Evolutionary conservation across 1,284 basidiomycete species (phyloP).

Genomic region (Ustilago loliicola): DNA sequence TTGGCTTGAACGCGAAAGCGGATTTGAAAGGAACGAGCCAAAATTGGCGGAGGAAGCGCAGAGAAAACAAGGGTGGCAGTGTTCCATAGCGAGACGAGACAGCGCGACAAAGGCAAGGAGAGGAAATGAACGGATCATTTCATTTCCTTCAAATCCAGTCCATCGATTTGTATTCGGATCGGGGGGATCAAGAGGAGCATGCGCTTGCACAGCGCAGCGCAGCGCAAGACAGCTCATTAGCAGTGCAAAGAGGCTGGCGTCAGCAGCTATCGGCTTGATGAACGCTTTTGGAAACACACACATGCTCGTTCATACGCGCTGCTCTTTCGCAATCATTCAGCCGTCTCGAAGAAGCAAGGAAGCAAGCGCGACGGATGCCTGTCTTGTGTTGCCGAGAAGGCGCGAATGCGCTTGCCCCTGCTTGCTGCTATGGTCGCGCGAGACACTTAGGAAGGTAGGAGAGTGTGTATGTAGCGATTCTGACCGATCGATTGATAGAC

Average conservation of each 20-base stretch:
- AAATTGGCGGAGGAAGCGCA: conserved; percentile 9
- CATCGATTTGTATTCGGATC: neutral
- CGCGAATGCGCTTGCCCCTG: neutral
- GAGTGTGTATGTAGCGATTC: neutral
- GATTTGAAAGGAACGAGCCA: neutral
- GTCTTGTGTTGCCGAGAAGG: conserved; percentile 4
- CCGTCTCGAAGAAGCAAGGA: neutral
- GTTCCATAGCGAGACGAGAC: neutral
- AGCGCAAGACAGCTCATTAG: too few relatives aligned
- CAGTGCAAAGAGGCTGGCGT: too few relatives aligned
- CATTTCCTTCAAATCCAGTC: conserved; percentile 6
- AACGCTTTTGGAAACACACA: neutral
- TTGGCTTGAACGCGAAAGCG: conserved; percentile 5
- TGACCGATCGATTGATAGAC: conserved; percentile 2
- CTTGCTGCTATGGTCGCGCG: conserved; percentile 10
- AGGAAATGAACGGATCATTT: neutral
- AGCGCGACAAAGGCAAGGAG: conserved; percentile 17
- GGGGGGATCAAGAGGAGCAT: neutral
- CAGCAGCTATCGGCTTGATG: too few relatives aligned
- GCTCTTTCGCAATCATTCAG: too few relatives aligned
- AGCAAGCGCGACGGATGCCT: conserved; percentile 7
- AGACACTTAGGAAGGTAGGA: neutral
- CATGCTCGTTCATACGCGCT: neutral
- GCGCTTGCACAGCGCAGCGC: too few relatives aligned
- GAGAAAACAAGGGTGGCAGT: conserved; percentile 9